Evolutionary conservation across 2,329 filamentous ascomycete genomes (phyloP), one percentile per base, ranked within the genome.

Genomic region (Verticillium zaregamsianum): DNA sequence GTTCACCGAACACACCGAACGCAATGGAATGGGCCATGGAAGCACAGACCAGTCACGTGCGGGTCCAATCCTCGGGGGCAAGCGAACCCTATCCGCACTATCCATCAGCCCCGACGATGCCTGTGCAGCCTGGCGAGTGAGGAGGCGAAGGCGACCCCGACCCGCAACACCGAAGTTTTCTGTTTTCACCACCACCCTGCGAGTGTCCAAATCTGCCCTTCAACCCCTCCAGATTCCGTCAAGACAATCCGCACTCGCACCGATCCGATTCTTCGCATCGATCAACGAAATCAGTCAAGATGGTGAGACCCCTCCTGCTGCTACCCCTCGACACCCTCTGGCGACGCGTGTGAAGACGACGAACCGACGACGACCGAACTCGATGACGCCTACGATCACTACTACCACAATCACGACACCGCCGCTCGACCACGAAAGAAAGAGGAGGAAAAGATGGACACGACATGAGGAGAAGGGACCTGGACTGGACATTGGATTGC

Each of bases 251-350:
- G 73, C 70, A 74, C 79, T 82, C 81, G 79, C 80, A 77, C 70
- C 73, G 70, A 77, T 73, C 71, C 72, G 72, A 74, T n/a, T 59
- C 58, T 55, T 54, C 58, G 45, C 35, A 28, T 71, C 67, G 68
- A 71, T 67, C 72, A 72, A 76, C 72, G 76, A 74, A 81, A 82
- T 83, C 78, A 84, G 81, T 82, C 86, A 89, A 88, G 77, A 90
- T 90, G 87, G 87, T 90, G 85, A 87, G 86, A 74, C 40, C 52
- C 61, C 64, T 20, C 20, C 58, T 64, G 58, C 59, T 63, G 60
- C 64, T 62, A 54, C 64, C 63, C 63, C 59, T 28, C 64, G 61
- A 66, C 61, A 65, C 62, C 62, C 55, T 61, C 59, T 55, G 54
- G 65, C 57, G 55, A 59, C 59, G 59, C 58, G 61, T 62, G 64